These are phyloP conservation scores for Backusella psychrophila DNA, from an alignment of 192 early-diverging fungal genomes.

Conservation along the genomic window DNA sequence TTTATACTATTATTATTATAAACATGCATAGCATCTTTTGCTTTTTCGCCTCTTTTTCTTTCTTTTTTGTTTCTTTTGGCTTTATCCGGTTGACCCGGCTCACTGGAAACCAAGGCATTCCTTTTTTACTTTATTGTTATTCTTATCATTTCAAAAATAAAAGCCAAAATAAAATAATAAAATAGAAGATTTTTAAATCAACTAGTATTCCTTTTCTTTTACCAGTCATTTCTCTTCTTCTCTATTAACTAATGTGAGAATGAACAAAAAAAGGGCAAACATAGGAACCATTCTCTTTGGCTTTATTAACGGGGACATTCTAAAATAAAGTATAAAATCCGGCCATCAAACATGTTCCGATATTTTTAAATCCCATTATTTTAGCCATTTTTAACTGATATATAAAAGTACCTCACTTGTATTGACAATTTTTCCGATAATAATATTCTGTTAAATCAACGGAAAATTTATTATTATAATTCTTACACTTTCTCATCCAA, in stretches of 20 bases:
- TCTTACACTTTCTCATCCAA: not conserved
- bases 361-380: not conserved
- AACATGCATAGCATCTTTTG: not conserved
- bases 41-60: not conserved
- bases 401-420: not conserved
- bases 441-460: not conserved
- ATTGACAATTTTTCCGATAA: conserved; percentile 1
- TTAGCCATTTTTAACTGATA: not conserved
- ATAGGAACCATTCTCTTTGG: not conserved
- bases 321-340: not conserved
- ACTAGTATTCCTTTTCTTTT: no score
- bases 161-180: not conserved
- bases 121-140: not conserved
- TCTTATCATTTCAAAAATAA: not conserved
- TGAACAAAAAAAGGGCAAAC: not conserved
- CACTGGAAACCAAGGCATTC: not conserved
- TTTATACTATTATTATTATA: not conserved
- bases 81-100: not conserved
- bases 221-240: no score
- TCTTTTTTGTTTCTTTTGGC: not conserved
- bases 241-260: not conserved
- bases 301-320: not conserved
- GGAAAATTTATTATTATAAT: conserved; percentile 9
- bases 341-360: not conserved
- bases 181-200: not conserved